Base-by-base conservation (phyloP, 108 stramenopile genomes). In the Conticribra weissflogii region DNA sequence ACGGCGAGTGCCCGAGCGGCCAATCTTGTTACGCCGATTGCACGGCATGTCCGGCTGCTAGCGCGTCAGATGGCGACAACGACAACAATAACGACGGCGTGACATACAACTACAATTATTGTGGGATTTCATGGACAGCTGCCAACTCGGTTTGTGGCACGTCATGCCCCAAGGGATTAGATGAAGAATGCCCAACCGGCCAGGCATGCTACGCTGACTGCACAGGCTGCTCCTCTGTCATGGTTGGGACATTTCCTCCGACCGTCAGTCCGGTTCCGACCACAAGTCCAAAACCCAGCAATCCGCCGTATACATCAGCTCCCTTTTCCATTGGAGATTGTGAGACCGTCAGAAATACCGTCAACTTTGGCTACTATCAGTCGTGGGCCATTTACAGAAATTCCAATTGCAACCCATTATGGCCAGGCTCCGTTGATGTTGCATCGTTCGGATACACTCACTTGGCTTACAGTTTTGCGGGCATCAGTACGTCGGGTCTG, bases 331-430 rank as follows among this genome's bases (percentile, higher is more conserved):
- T 31, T 24, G 9, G 17, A 3, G 21, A 27, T 17, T 63, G 71
- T 60, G 36, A 24, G 27, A 21, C 44, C 0, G 34, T 45, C 2
- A 24, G 30, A 59, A 44, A 58, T 22, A 77, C 76, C 16, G 71
- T 77, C 17, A 77, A 77, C 34, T 64, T 77, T 19, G 76, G 70
- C 22, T 77, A 77, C 25, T 77, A 77, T 31, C 63, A 77, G 59
- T 59, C 58, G n/a, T 77, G 76, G 76, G 69, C 76, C 22, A 72
- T 71, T 29, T 77, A 71, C 27, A 19, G 76, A 59, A 46, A 45
- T 28, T 28, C 17, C 3, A 41, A 36, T 21, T 77, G 76, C 31
- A 62, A 77, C 66, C 76, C 62, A 33, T 14, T 72, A 16, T 24
- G 22, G 45, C 70, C 76, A 0, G 19, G 55, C 19, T 69, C 8